Evolutionary conservation across 2,329 filamentous ascomycete species (phyloP).

Genomic region (Magnaporthales sp.): DNA sequence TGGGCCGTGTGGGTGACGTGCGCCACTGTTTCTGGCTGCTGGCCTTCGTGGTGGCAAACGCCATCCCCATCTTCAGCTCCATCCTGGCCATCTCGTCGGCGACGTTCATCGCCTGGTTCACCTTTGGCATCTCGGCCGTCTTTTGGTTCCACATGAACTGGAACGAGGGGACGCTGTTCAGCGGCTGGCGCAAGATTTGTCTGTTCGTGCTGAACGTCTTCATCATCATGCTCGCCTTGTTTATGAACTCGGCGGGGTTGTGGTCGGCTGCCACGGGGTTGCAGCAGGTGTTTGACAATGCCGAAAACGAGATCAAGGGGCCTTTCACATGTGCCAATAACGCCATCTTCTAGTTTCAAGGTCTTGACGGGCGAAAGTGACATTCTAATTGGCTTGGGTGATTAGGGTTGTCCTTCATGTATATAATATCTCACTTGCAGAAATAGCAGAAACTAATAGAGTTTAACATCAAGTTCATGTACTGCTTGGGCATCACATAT

Average conservation of each 20-base stretch:
- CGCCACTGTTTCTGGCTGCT: constrained; percentile 2
- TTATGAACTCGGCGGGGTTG: constrained; percentile 3
- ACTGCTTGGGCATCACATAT: too few relatives aligned
- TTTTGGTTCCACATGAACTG: constrained; percentile 4
- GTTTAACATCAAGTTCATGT: too few relatives aligned
- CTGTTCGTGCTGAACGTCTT: neutral
- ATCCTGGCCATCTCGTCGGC: constrained; percentile 5
- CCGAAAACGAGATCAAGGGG: constrained; percentile 1
- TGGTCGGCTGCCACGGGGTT: constrained; percentile 2
- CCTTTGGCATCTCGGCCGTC: constrained; percentile 3
- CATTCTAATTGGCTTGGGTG: neutral
- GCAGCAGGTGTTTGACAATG: constrained; percentile 2
- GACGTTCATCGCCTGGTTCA: constrained; percentile 3
- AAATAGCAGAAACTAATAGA: too few relatives aligned
- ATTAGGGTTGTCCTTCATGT: neutral
- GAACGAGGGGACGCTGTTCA: neutral
- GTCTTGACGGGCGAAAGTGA: neutral
- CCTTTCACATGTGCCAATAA: constrained; percentile 3
- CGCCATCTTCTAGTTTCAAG: neutral
- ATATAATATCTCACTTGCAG: neutral
- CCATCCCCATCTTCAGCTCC: constrained; percentile 3
- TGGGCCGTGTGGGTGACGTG: constrained; percentile 1
- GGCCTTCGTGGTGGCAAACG: neutral
- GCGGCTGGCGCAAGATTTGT: constrained; percentile 3
- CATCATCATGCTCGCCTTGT: neutral